Conservation (phyloP, 257 asterid species). For the Solanum virginianum region DNA sequence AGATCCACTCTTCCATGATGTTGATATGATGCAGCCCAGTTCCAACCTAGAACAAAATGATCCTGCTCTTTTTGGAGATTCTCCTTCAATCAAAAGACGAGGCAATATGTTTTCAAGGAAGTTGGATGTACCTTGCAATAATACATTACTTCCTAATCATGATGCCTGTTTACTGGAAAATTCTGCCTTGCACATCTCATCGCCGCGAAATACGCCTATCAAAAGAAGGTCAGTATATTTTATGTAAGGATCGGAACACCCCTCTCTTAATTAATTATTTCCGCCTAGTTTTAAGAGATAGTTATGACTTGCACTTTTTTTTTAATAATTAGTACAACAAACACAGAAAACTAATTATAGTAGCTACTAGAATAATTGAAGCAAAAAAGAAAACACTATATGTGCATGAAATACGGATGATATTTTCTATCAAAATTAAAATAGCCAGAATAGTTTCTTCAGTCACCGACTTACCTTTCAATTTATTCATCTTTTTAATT, state of each 20-base stretch:
- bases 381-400: not conserved
- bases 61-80: not conserved
- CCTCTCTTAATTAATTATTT: not conserved
- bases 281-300: not conserved
- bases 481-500: not conserved
- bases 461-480: not conserved
- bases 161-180: slow-evolving; percentile 34
- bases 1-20: slow-evolving; percentile 61
- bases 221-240: slow-evolving; percentile 65
- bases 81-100: slow-evolving; percentile 22
- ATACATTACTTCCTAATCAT: slow-evolving; percentile 5
- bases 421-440: not conserved
- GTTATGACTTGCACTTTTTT: not conserved
- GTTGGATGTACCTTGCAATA: not conserved
- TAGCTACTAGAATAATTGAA: not conserved
- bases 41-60: not conserved
- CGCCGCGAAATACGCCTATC: slow-evolving; percentile 92
- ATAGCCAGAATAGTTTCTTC: not conserved
- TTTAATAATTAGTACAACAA: not conserved
- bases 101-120: slow-evolving; percentile 25
- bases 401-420: not conserved
- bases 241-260: slow-evolving; percentile 6
- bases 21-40: not conserved
- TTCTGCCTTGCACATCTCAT: slow-evolving; percentile 65
- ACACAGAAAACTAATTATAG: not conserved